Evolutionary conservation across 2,329 filamentous ascomycete species (phyloP), one percentile per base, ranked within the genome.

Genomic region (Talaromyces sp.): DNA sequence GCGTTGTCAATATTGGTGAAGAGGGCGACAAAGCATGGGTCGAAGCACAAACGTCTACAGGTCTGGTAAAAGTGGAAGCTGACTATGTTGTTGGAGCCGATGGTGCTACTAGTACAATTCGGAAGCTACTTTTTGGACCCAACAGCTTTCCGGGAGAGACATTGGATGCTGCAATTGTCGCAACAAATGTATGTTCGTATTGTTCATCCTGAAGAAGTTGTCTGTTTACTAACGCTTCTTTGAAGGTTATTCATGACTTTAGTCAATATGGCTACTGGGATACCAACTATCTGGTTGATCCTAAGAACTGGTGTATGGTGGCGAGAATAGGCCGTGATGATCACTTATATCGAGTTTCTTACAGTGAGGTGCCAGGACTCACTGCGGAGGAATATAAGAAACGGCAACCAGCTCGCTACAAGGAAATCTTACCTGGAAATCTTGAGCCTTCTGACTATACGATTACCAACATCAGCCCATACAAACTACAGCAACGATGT

Each of bases 241-340:
- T n/a, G 27, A 31, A 87, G 84, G 82, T 84, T 11, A 86, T 86
- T 68, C 86, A 87, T 62, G 82, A 85, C 64, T 85, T 87, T 61
- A 74, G 78, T 7, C 81, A 81, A 49, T 67, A 63, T 56, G 60
- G 61, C 19, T 64, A 66, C 58, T 65, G 63, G 54, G 68, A 70
- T 51, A 64, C 63, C 9, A 86, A 86, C 68, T 87, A 87, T 69
- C n/a, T 86, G 64, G 78, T 87, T 32, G 80, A 88, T 64, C 85
- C 84, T 0, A 80, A 84, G 24, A 78, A 88, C 66, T 87, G 83
- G 71, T 77, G 84, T 74, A 86, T 88, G 84, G 84, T 83, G 1
- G 85, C 85, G 2, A 81, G 78, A 49, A 83, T 88, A 63, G 84
- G 81, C 1, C 58, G 58, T 29, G 74, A 73, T 2, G 84, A 87